Conservation (phyloP, 1,139 yeast species). For the Magnusiomyces ingens region DNA sequence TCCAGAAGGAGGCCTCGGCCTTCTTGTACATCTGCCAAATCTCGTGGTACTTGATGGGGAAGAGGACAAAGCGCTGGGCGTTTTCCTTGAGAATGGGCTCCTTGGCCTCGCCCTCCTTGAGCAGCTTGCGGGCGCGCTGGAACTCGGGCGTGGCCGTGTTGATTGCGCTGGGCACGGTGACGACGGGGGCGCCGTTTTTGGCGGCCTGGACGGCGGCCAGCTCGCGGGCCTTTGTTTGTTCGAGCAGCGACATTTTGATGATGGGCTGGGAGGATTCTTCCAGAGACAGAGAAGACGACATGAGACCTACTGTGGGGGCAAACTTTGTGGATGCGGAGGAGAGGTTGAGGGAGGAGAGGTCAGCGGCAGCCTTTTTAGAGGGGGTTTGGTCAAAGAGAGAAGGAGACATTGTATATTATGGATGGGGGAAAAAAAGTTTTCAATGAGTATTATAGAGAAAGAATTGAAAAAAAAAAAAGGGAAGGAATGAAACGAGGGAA, state of each 20-base stretch:
- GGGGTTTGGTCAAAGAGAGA: conserved; percentile 32
- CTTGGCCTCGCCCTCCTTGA: conserved; percentile 71
- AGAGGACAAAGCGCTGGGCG: conserved; percentile 82
- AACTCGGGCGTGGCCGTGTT: conserved; percentile 15
- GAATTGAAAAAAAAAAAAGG: conserved; percentile 8
- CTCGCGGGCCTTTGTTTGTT: conserved; percentile 16
- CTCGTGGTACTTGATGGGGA: conserved; percentile 96
- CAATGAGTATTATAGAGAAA: conserved; percentile 10
- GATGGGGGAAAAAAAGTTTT: not conserved
- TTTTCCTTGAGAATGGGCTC: conserved; percentile 89
- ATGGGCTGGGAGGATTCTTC: not conserved
- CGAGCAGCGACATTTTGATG: conserved; percentile 12
- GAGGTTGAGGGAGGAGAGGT: conserved; percentile 31
- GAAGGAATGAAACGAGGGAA: conserved; percentile 4
- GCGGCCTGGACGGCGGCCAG: conserved; percentile 15
- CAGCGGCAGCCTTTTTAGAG: conserved; percentile 36
- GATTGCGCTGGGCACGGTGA: not conserved
- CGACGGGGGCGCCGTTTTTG: conserved; percentile 20
- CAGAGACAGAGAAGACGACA: not conserved
- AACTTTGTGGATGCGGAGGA: conserved; percentile 21
- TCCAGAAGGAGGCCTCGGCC: conserved; percentile 99
- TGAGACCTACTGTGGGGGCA: conserved; percentile 17
- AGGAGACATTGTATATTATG: conserved; percentile 12
- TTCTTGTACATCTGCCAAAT: conserved; percentile 99
- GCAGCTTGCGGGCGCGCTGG: conserved; percentile 31